phyloP scores from a whole-genome alignment of 2,329 filamentous ascomycete species.

The Penicillium sp. region DNA sequence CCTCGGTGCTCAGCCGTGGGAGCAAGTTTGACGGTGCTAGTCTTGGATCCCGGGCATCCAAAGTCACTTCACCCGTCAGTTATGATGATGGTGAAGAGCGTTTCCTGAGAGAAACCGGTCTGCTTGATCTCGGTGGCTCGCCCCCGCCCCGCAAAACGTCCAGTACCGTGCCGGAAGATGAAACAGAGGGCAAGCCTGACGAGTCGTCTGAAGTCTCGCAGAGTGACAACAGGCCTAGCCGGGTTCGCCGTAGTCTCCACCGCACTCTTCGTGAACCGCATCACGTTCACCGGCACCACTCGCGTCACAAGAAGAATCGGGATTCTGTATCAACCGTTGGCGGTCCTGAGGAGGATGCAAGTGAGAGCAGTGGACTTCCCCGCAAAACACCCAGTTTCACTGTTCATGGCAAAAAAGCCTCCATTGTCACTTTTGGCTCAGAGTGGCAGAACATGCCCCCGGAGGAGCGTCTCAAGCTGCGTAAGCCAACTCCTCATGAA shows the following conservation, averaged over 20 bases:
- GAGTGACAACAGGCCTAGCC: conserved; percentile 60
- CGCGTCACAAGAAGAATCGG: conserved; percentile 75
- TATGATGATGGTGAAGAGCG: conserved; percentile 70
- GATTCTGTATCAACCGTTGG: conserved; percentile 67
- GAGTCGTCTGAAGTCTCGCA: conserved; percentile 44
- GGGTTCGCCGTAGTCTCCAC: conserved; percentile 82
- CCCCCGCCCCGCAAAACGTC: conserved; percentile 48
- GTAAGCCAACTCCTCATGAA: conserved; percentile 53
- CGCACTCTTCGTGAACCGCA: conserved; percentile 82
- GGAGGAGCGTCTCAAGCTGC: conserved; percentile 71
- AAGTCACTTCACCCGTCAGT: conserved; percentile 40
- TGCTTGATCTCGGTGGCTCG: conserved; percentile 57
- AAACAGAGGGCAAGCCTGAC: conserved; percentile 47
- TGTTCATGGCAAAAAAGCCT: conserved; percentile 96
- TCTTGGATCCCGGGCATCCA: conserved; percentile 40
- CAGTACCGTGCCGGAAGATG: conserved; percentile 47
- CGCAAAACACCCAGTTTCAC: conserved; percentile 88
- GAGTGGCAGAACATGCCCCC: conserved; percentile 79
- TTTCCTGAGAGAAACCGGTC: conserved; percentile 68
- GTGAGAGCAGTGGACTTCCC: conserved; percentile 69
- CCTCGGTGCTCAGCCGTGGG: conserved; percentile 44
- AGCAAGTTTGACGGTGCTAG: conserved; percentile 43
- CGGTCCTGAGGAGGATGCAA: conserved; percentile 55
- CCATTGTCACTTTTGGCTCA: conserved; percentile 93
- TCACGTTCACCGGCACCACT: conserved; percentile 63